A percentile compares a stretch with the other conserved stretches of the same genome.
phyloP scores from a whole-genome alignment of 176 grass and related monocot species.

The Bromus sterilis region DNA sequence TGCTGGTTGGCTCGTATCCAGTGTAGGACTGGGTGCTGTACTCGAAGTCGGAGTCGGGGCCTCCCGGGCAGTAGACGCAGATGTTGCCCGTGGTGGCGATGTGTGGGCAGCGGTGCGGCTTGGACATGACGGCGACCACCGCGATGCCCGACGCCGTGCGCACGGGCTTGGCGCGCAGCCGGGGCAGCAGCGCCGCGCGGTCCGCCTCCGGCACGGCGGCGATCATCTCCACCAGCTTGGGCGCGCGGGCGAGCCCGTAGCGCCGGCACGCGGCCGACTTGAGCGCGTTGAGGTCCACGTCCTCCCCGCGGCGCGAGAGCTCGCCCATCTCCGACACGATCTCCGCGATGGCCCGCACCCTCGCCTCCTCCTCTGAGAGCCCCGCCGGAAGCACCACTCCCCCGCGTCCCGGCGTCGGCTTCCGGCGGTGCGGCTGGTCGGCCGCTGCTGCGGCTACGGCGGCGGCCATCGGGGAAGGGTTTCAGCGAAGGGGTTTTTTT shows the following conservation, averaged over 20 bases:
- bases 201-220: constrained; percentile 88
- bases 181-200: constrained; percentile 69
- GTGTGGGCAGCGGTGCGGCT: constrained; percentile 93
- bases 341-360: constrained; percentile 91
- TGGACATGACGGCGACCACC: constrained; percentile 98
- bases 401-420: constrained; percentile 75
- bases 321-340: constrained; percentile 97
- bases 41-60: constrained; percentile 96
- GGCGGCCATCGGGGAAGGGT: constrained; percentile 28
- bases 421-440: constrained; percentile 55
- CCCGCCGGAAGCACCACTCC: constrained; percentile 64
- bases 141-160: constrained; percentile 93
- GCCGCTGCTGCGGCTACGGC: constrained; percentile 14
- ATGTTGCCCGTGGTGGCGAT: constrained; percentile 96
- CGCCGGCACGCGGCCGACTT: constrained; percentile 88
- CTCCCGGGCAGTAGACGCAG: constrained; percentile 92
- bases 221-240: constrained; percentile 97
- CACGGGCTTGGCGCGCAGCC: constrained; percentile 93
- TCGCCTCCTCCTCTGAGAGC: constrained; percentile 83
- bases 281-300: constrained; percentile 91
- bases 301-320: constrained; percentile 83
- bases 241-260: constrained; percentile 79
- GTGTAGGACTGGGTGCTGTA: constrained; percentile 98
- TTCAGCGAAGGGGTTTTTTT: constrained; percentile 7
- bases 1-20: constrained; percentile 95